Evolutionary conservation across 805 yeast species (phyloP), one percentile per base, ranked within the genome.

Genomic region (Saccharomycopsis lassenensis): DNA sequence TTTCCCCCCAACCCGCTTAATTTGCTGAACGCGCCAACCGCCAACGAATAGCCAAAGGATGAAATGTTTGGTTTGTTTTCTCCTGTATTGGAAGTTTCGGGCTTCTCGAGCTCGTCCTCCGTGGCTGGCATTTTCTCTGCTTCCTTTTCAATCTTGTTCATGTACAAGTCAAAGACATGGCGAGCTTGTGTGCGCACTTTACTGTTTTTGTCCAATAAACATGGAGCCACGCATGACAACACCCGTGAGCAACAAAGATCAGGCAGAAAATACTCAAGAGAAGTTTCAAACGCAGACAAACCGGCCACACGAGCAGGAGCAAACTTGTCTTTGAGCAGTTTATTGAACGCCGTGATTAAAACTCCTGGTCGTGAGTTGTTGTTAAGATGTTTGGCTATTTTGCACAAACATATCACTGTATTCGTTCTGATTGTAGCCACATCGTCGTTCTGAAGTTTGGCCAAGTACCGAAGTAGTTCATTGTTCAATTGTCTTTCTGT

Each of bases 401-500:
- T 71, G 27, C 80, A 74, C 23, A 85, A 65, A 29, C 82, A 65
- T 15, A 79, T 63, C 11, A 84, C 70, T 0, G 94, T 82, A 49
- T 79, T 80, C 3, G 84, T 80, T 47, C 95, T 59, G 21, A 85
- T 77, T 7, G 80, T 79, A 2, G 89, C 77, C 33, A 71, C 73
- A 4, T 73, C 74, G 52, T 85, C 95, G 54, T 66, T 70, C 52
- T 84, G 94, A 7, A 85, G 67, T 48, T 77, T 82, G 0, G 97
- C 97, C 37, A 89, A 61, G 37, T 73, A 67, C 46, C 93, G 69
- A 37, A 89, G 59, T 16, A 89, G 59, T 33, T 91, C 97, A 49
- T 86, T 86, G 54, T 89, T 89, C 33, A 87, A 62, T 52, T 82
- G 94, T 37, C 94, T 69, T 25, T 76, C 83, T 0, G 82, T 69